Evolutionary conservation across 768 basidiomycete genomes (phyloP), one percentile per base, ranked within the genome.

Genomic region (Pleurotus sapidus): DNA sequence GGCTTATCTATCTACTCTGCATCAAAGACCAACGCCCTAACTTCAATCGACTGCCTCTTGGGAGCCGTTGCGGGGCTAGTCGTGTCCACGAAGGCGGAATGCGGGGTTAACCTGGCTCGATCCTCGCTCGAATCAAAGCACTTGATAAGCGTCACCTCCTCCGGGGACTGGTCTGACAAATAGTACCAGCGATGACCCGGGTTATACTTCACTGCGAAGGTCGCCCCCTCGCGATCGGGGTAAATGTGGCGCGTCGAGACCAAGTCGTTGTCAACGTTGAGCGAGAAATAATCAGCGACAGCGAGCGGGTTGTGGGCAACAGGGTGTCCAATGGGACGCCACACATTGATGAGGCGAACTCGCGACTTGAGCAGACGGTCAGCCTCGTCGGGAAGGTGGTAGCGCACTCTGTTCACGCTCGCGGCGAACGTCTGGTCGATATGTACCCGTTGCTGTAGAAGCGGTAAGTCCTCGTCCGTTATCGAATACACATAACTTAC

Each of bases 21-120:
- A 62, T 86, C 84, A 63, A 86, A 88, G n/a, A 86, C 84, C 37
- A 88, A 74, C 7, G 84, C 79, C 25, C 84, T 68, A 20, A 88
- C 61, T 68, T 88, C 86, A 49, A 87, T 86, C 0, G 84, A 86
- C 65, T 86, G 77, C 46, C 84, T 70, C 3, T 71, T 65, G 4
- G 78, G 80, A 0, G 81, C 72, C 46, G 72, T 81, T 38, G 70
- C 64, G 1, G 83, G 84, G 3, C 81, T 84, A 1, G 71, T 70
- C 1, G 80, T 77, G 58, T 87, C 84, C 27, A 72, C 58, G 67
- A 87, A 88, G 2, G 75, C 84, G n/a, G 82, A 83, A 62, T 88
- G 87, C 3, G 86, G 84, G 0, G 85, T 83, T 53, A 86, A 77
- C 12, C 39, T 45, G 27, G 55, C 55, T n/a, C 20, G 20, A 38